Evolutionary conservation across 768 basidiomycete species (phyloP).

Genomic region (Lactarius pseudohatsudake): DNA sequence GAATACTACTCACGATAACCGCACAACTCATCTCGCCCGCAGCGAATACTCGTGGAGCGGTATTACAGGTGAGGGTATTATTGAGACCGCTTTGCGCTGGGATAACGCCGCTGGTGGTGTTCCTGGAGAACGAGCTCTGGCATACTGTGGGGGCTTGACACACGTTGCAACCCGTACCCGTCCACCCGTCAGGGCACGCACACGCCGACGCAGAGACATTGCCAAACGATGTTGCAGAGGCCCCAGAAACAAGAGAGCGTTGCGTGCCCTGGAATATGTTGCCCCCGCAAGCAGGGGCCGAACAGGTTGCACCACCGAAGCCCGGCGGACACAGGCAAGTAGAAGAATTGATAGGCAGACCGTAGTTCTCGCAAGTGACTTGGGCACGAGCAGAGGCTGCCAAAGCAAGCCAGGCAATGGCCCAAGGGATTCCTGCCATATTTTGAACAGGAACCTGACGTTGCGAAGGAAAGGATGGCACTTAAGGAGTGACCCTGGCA

Average conservation of each 20-base stretch:
- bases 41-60: slow-evolving; percentile 67
- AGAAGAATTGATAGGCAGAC: slow-evolving; percentile 48
- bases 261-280: slow-evolving; percentile 72
- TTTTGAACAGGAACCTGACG: background rate
- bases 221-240: slow-evolving; percentile 42
- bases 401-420: background rate
- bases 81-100: slow-evolving; percentile 47
- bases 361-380: slow-evolving; percentile 67
- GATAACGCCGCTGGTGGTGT: slow-evolving; percentile 27
- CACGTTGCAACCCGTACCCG: slow-evolving; percentile 77
- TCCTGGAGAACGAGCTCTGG: slow-evolving; percentile 52
- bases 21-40: slow-evolving; percentile 82
- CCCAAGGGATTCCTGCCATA: slow-evolving; percentile 9
- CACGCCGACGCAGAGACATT: slow-evolving; percentile 72
- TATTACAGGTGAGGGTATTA: slow-evolving; percentile 72
- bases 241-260: slow-evolving; percentile 49
- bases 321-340: slow-evolving; percentile 78
- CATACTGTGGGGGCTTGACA: slow-evolving; percentile 70
- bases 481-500: background rate
- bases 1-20: slow-evolving; percentile 53
- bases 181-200: slow-evolving; percentile 72
- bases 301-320: slow-evolving; percentile 71
- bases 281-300: slow-evolving; percentile 73
- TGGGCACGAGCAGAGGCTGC: slow-evolving; percentile 25
- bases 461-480: background rate